Evolutionary conservation across 257 asterid species (phyloP).

Genomic region (Ophiorrhiza pumila): DNA sequence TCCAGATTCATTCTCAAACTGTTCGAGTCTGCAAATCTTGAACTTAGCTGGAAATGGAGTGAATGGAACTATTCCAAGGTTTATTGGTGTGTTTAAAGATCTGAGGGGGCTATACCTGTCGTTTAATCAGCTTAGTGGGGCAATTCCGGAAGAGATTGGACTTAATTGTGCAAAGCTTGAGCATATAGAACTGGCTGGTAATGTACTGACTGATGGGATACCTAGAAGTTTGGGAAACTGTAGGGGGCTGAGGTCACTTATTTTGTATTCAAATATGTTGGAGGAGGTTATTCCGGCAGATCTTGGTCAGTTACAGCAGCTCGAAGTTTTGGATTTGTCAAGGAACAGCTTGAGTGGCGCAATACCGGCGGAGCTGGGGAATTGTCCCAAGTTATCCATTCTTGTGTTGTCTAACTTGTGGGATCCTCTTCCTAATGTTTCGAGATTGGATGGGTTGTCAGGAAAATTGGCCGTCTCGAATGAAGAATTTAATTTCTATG

Average conservation of each 20-base stretch:
- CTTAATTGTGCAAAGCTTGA: constrained; percentile 66
- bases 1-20: constrained; percentile 52
- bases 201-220: constrained; percentile 48
- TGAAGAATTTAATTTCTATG: constrained; percentile 75
- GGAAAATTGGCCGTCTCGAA: constrained; percentile 33
- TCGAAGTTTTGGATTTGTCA: constrained; percentile 77
- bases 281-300: constrained; percentile 70
- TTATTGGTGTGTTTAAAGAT: constrained; percentile 52
- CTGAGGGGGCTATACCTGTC: constrained; percentile 79
- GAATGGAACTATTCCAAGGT: constrained; percentile 56
- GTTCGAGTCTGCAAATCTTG: constrained; percentile 46
- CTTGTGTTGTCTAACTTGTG: constrained; percentile 79
- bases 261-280: constrained; percentile 69
- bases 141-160: constrained; percentile 69
- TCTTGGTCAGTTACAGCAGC: constrained; percentile 62
- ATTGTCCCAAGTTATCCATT: constrained; percentile 59
- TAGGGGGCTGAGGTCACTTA: constrained; percentile 47
- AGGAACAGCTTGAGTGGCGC: constrained; percentile 78
- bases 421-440: constrained; percentile 61
- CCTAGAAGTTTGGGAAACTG: constrained; percentile 76
- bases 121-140: constrained; percentile 64
- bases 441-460: constrained; percentile 29
- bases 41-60: constrained; percentile 82
- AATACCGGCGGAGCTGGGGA: constrained; percentile 62
- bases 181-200: constrained; percentile 77